Evolutionary conservation across 2,329 filamentous ascomycete genomes (phyloP).

Genomic region (Penicillium vulpinum): DNA sequence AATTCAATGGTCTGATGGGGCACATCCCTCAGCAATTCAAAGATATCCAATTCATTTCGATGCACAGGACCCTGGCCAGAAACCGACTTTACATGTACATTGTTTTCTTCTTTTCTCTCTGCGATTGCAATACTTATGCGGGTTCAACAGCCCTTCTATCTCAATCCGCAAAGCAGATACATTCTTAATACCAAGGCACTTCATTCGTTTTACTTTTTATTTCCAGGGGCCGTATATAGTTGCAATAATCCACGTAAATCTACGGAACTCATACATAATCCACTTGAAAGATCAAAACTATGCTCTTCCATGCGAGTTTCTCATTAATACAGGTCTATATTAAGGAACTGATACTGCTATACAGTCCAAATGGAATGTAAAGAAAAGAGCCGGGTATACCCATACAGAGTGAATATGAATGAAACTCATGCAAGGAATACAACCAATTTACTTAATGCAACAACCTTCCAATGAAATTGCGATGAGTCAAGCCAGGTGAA

Average conservation of each 20-base stretch:
- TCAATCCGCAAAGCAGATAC: background rate
- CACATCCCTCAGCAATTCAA: background rate
- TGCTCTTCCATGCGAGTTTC: background rate
- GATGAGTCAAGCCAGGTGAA: background rate
- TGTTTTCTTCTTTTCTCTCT: background rate
- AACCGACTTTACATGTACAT: background rate
- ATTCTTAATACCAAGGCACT: background rate
- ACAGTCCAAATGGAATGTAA: background rate
- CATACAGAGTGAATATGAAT: background rate
- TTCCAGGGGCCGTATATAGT: too few species aligned
- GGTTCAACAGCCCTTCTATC: background rate
- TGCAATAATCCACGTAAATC: background rate
- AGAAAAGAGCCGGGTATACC: background rate
- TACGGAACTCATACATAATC: background rate
- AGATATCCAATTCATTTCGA: background rate
- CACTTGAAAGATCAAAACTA: background rate
- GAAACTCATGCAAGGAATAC: background rate
- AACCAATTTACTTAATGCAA: background rate
- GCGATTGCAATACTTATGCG: background rate
- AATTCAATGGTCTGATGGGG: slow-evolving; percentile 11
- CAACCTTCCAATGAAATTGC: too few species aligned
- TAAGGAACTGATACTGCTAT: background rate
- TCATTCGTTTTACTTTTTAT: background rate
- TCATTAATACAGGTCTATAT: background rate
- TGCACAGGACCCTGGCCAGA: background rate